Percentiles rank a stretch among this genome's conserved stretches.
Conservation (phyloP, 768 basidiomycete species). For the Amanita rubescens region DNA sequence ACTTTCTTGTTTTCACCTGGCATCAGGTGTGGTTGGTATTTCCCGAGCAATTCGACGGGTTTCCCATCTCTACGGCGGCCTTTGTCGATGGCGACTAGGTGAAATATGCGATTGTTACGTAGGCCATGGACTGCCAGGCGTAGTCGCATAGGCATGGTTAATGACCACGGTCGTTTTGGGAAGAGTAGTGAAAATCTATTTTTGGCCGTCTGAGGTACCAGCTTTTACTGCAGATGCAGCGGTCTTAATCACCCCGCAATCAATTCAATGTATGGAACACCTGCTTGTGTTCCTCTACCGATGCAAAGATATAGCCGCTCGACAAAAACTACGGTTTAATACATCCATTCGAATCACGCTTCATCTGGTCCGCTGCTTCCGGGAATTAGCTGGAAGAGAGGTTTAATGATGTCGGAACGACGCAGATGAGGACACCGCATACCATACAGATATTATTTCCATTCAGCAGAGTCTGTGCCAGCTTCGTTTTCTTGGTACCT, state of each 20-base stretch:
- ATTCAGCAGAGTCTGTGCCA: slow-evolving; percentile 85
- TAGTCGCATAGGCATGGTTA: slow-evolving; percentile 71
- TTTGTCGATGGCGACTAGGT: slow-evolving; percentile 78
- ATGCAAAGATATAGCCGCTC: neutral
- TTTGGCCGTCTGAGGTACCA: neutral
- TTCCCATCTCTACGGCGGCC: slow-evolving; percentile 69
- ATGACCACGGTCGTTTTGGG: neutral
- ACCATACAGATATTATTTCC: slow-evolving; percentile 98
- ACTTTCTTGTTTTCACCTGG: slow-evolving; percentile 53
- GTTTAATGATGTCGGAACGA: neutral
- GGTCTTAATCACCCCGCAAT: neutral
- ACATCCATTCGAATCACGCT: neutral
- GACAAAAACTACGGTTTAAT: neutral
- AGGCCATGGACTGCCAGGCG: slow-evolving; percentile 79
- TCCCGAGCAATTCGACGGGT: slow-evolving; percentile 82
- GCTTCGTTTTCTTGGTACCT: slow-evolving; percentile 70
- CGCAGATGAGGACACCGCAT: slow-evolving; percentile 15
- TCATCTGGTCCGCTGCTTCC: slow-evolving; percentile 29
- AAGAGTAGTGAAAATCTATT: neutral
- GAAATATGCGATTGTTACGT: slow-evolving; percentile 69
- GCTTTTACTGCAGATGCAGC: neutral
- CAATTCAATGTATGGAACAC: neutral
- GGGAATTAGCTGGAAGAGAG: slow-evolving; percentile 25
- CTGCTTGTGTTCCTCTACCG: neutral
- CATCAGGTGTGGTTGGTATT: slow-evolving; percentile 66